These are phyloP conservation scores for Podila epicladia DNA, from an alignment of 192 early-diverging fungal genomes.

Conservation along the genomic window DNA sequence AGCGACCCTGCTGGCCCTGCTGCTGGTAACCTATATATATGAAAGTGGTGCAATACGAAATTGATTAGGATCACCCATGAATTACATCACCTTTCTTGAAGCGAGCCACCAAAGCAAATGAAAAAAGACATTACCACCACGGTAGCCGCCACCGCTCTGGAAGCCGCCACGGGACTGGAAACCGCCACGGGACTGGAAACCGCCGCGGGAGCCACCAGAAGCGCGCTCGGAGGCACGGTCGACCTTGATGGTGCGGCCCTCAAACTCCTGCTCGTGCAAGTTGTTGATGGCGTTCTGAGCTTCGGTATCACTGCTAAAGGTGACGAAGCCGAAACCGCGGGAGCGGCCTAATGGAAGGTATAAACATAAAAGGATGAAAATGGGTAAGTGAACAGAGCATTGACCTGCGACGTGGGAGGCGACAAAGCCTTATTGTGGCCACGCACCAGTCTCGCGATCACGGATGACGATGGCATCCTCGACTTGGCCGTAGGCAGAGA, in stretches of 20 bases:
- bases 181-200: conserved; percentile 13
- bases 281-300: conserved; percentile 69
- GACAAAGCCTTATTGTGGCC: neutral
- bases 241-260: conserved; percentile 76
- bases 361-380: too few species aligned
- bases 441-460: conserved; percentile 81
- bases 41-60: too few species aligned
- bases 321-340: conserved; percentile 90
- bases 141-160: conserved; percentile 7
- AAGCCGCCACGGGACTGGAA: neutral
- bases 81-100: neutral
- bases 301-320: conserved; percentile 52
- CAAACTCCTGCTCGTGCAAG: conserved; percentile 74
- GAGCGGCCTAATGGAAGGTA: conserved; percentile 64
- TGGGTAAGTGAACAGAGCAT: neutral
- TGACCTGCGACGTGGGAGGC: neutral
- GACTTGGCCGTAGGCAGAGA: conserved; percentile 71
- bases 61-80: too few species aligned
- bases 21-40: conserved; percentile 1
- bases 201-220: conserved; percentile 28
- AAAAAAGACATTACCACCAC: neutral
- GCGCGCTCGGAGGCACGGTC: conserved; percentile 53
- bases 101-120: neutral
- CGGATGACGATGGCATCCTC: conserved; percentile 71
- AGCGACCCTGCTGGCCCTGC: conserved; percentile 31